Conservation (phyloP, 495 filamentous ascomycete species). For the Trichoderma gamsii region DNA sequence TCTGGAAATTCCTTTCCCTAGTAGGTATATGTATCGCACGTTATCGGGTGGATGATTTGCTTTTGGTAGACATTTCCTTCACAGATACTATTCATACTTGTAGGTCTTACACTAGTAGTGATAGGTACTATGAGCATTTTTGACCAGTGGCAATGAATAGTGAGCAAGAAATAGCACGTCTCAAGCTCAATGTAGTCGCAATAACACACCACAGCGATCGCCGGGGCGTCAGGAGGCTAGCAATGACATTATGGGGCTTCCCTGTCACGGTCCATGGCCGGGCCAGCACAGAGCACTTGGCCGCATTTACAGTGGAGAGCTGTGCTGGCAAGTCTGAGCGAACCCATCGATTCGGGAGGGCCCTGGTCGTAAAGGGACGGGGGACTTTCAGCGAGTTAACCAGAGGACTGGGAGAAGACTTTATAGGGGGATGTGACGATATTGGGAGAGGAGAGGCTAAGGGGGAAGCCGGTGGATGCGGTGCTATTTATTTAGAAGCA, state of each 20-base stretch:
- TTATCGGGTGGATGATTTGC: no score
- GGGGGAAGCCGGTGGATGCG: not conserved
- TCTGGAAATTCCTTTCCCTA: not conserved
- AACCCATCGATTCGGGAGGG: slow-evolving; percentile 1
- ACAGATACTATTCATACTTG: no score
- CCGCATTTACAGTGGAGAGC: slow-evolving; percentile 9
- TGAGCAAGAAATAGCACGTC: no score
- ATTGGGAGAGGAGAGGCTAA: not conserved
- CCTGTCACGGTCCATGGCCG: not conserved
- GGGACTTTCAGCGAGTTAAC: not conserved
- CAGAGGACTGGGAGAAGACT: not conserved
- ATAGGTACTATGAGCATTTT: not conserved
- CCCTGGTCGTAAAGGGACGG: not conserved
- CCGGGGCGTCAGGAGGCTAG: slow-evolving; percentile 12
- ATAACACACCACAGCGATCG: not conserved
- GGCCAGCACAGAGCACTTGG: not conserved
- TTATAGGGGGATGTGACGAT: not conserved
- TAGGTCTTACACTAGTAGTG: no score
- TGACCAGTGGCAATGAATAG: not conserved
- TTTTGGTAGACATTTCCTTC: no score
- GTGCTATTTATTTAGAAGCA: not conserved
- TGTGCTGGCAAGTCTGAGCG: slow-evolving; percentile 8
- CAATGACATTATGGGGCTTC: slow-evolving; percentile 9
- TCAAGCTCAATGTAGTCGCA: not conserved
- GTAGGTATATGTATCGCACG: not conserved